Evolutionary conservation across 495 filamentous ascomycete species (phyloP), one percentile per base, ranked within the genome.

Genomic region (Daldinia loculata): DNA sequence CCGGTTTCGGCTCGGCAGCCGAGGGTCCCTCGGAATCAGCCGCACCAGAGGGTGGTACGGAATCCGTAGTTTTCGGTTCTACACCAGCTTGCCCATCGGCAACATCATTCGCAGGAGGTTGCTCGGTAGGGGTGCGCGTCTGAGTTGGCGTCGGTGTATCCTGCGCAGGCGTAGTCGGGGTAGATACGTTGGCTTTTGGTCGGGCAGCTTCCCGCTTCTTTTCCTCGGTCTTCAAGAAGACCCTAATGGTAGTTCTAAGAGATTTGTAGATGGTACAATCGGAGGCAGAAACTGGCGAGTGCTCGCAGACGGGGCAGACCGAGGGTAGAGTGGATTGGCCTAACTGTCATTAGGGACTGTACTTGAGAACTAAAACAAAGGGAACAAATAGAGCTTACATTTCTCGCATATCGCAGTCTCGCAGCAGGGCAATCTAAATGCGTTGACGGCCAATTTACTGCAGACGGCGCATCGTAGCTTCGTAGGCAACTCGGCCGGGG

Each of bases 391-490:
- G 51, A 74, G 80, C 93, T 80, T 82, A 97, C 95, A 99, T 61
- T 82, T 87, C 75, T 95, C 92, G 81, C 96, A 98, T 63, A 98
- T 96, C 26, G 91, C 89, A 74, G 97, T 94, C 76, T 98, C 95
- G 79, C 95, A 99, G 79, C 95, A 99, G 6, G 94, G 94, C 11
- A 97, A 82, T 32, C 93, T 90, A 72, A 94, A 96, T 2, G 95
- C 93, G 76, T 97, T 94, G 66, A 95, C 82, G n/a, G 92, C 93
- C 43, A 98, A 85, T 76, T 92, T 93, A 79, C 90, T 95, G 81
- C 95, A 98, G 65, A 91, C 92, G 41, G 93, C 93, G 82, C 95
- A 99, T 77, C 93, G 89, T 57, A 98, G 87, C 87, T 98, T 98
- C 75, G 92, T 92, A 12, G 95, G 95, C 72, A 98, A 92, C 29